Conservation (phyloP, 139 green algal species). For the Picochlorum sp. region DNA sequence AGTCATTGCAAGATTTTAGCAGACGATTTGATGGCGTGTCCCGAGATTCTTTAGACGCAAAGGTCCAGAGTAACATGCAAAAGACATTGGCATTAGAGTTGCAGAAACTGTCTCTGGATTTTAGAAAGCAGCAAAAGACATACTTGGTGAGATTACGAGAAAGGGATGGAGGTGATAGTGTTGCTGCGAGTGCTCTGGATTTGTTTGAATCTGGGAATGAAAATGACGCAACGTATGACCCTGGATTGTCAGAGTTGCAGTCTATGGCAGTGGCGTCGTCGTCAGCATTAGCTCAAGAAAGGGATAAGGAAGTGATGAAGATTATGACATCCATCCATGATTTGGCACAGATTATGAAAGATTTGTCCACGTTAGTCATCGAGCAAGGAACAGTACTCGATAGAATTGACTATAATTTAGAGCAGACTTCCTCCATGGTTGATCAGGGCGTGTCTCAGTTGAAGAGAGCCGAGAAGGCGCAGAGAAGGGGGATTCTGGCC, state of each 20-base stretch:
- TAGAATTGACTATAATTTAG: conserved; percentile 90
- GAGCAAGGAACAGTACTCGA: conserved; percentile 97
- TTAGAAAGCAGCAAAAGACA: conserved; percentile 75
- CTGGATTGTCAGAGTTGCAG: conserved; percentile 69
- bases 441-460: conserved; percentile 87
- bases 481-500: conserved; percentile 67
- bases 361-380: conserved; percentile 91
- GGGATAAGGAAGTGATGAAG: conserved; percentile 76
- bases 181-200: conserved; percentile 22
- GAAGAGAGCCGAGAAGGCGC: conserved; percentile 76
- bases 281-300: conserved; percentile 54
- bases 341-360: conserved; percentile 91
- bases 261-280: conserved; percentile 30
- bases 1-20: conserved; percentile 38
- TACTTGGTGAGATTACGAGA: conserved; percentile 73
- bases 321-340: conserved; percentile 73
- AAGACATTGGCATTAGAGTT: conserved; percentile 75
- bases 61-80: conserved; percentile 61
- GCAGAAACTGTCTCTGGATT: conserved; percentile 74
- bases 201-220: conserved; percentile 23
- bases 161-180: conserved; percentile 50
- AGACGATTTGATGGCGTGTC: background rate
- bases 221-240: conserved; percentile 40
- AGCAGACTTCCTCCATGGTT: conserved; percentile 52
- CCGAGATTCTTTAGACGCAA: conserved; percentile 28